Evolutionary conservation across 2,329 filamentous ascomycete genomes (phyloP).

Genomic region (Fusarium caatingaense): DNA sequence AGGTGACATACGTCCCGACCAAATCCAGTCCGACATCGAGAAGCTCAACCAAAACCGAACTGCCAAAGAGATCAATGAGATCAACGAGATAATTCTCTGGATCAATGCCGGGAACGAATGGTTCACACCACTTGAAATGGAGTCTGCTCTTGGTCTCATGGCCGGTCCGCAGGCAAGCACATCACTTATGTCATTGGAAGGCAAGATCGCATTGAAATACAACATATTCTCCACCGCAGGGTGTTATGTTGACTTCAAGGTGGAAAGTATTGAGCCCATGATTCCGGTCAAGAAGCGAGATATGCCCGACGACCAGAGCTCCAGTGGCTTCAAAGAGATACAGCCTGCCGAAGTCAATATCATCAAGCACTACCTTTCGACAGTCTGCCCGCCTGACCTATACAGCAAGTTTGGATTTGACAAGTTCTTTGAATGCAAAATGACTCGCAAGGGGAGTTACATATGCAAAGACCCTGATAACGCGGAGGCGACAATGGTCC

Average conservation of each 20-base stretch:
- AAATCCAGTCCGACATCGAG: neutral
- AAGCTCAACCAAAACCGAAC: neutral
- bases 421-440: neutral
- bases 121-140: neutral
- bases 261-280: neutral
- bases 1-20: neutral
- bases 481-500: neutral
- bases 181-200: neutral
- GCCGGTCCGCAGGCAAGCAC: neutral
- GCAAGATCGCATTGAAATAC: neutral
- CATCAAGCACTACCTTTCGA: neutral
- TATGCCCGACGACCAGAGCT: neutral
- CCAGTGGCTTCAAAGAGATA: neutral
- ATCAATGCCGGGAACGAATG: neutral
- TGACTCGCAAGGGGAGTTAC: neutral
- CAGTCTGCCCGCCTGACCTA: neutral
- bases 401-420: neutral
- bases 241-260: rapidly evolving
- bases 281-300: neutral
- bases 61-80: neutral
- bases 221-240: neutral
- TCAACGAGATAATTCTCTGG: slow-evolving; percentile 1
- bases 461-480: neutral
- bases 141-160: neutral
- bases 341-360: neutral